Evolutionary conservation across 2,329 filamentous ascomycete genomes (phyloP), one percentile per base, ranked within the genome.

Genomic region (Hortaea werneckii): DNA sequence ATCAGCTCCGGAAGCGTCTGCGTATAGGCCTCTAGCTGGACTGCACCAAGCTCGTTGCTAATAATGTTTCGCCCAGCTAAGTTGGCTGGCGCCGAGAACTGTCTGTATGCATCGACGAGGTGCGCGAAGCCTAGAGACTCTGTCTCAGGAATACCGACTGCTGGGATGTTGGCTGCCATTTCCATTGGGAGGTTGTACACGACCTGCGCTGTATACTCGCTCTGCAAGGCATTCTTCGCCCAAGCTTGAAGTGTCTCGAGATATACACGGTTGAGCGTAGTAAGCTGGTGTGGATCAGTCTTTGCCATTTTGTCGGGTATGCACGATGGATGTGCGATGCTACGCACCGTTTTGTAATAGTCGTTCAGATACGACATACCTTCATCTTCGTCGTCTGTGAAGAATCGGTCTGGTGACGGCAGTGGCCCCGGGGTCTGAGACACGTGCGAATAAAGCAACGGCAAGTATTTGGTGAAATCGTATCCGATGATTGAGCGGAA

Each of bases 101-200:
- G 63, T 3, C 62, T 55, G 41, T 64, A 65, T 1, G 51, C 52
- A 43, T 66, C 63, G 37, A 61, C 56, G 1, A 56, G 41, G 41
- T 63, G 50, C 26, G 45, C 41, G 51, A 65, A 65, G 1, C 58
- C 63, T 34, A 34, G 53, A 5, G 58, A 60, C 48, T 66, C 63
- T 28, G 53, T 56, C 45, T 66, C 63, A 2, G 63, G 63, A 2
- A 51, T 62, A 29, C 63, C 57, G 6, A 63, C 53, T 6, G 56
- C 39, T 2, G 60, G 55, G 10, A 65, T 50, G 42, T 61, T 58
- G 3, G 52, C 48, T 11, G 57, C 46, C 60, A 64, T 64, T 13
- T 64, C 55, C 40, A 65, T 51, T 1, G 63, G 61, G 4, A 65
- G 35, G 45, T 65, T 65, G 48, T 66, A 65, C 5, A 51, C 53